A percentile compares a stretch with the other conserved stretches of the same genome.
phyloP scores from a whole-genome alignment of 208 protist genomes.

The Trypanosoma avium region DNA sequence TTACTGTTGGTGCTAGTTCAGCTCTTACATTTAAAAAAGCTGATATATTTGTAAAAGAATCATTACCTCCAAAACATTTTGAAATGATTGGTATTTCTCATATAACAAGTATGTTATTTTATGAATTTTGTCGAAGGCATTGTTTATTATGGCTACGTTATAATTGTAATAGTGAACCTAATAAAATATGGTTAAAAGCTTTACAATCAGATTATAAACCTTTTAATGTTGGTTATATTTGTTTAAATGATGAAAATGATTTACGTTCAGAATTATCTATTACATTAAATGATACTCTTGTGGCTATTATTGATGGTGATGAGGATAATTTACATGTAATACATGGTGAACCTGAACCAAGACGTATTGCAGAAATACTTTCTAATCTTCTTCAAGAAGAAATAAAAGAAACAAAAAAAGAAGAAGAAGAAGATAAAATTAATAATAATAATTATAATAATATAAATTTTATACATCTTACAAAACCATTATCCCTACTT shows the following conservation, averaged over 20 bases:
- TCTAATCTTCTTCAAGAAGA: slow-evolving; percentile 16
- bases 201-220: slow-evolving; percentile 49
- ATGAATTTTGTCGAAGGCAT: slow-evolving; percentile 60
- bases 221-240: slow-evolving; percentile 71
- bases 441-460: too few species aligned
- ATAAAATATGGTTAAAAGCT: slow-evolving; percentile 28
- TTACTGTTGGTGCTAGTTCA: slow-evolving; percentile 62
- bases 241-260: slow-evolving; percentile 45
- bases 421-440: too few species aligned
- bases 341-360: slow-evolving; percentile 15
- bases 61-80: slow-evolving; percentile 38
- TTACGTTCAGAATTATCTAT: slow-evolving; percentile 27
- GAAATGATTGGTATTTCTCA: slow-evolving; percentile 44
- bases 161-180: slow-evolving; percentile 34
- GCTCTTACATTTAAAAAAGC: slow-evolving; percentile 68
- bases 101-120: slow-evolving; percentile 51
- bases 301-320: slow-evolving; percentile 63
- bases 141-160: slow-evolving; percentile 76
- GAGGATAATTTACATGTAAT: slow-evolving; percentile 53
- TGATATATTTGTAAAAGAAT: slow-evolving; percentile 46
- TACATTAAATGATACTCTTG: slow-evolving; percentile 21
- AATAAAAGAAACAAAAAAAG: too few species aligned
- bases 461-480: slow-evolving; percentile 7
- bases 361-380: slow-evolving; percentile 31
- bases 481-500: slow-evolving; percentile 34